A percentile compares a stretch with the other conserved stretches of the same genome.
Evolutionary conservation across 352 stramenopile species (phyloP).

Genomic region (Phytophthora nicotianae): DNA sequence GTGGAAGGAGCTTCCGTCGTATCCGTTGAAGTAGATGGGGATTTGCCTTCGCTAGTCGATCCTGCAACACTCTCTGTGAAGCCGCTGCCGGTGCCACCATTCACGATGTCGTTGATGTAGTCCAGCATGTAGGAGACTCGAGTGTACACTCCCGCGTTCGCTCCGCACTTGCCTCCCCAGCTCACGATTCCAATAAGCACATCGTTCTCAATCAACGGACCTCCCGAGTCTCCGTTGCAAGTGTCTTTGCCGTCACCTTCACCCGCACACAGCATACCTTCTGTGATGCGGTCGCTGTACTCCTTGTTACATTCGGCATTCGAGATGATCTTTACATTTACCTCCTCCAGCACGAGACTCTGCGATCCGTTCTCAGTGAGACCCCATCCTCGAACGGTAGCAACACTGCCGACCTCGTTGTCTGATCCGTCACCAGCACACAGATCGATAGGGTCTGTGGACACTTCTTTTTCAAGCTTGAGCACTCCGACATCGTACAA

Average conservation of each 20-base stretch:
- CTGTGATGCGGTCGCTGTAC: constrained; percentile 62
- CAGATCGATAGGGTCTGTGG: constrained; percentile 36
- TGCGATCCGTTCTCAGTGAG: constrained; percentile 52
- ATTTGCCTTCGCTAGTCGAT: constrained; percentile 10
- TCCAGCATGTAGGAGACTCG: constrained; percentile 55
- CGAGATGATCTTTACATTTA: constrained; percentile 62
- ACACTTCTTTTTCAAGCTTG: constrained; percentile 58
- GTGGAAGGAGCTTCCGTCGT: constrained; percentile 9
- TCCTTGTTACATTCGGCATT: constrained; percentile 65
- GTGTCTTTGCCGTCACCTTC: constrained; percentile 52
- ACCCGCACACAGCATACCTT: constrained; percentile 67
- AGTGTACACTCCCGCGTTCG: constrained; percentile 60
- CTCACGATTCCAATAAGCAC: constrained; percentile 69
- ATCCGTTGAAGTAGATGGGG: constrained; percentile 12
- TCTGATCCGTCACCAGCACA: constrained; percentile 48
- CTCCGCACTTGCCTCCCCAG: constrained; percentile 64
- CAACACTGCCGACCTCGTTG: constrained; percentile 54
- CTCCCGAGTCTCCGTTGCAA: constrained; percentile 76
- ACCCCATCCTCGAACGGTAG: constrained; percentile 65
- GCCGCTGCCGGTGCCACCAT: constrained; percentile 26
- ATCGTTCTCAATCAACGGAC: constrained; percentile 57
- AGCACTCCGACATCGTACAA: constrained; percentile 62
- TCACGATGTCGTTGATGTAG: constrained; percentile 63
- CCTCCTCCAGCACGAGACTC: constrained; percentile 52
- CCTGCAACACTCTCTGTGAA: constrained; percentile 17